These are phyloP conservation scores for Amaranthus tricolor DNA, from an alignment of 179 eudicot species.

Conservation along the genomic window DNA sequence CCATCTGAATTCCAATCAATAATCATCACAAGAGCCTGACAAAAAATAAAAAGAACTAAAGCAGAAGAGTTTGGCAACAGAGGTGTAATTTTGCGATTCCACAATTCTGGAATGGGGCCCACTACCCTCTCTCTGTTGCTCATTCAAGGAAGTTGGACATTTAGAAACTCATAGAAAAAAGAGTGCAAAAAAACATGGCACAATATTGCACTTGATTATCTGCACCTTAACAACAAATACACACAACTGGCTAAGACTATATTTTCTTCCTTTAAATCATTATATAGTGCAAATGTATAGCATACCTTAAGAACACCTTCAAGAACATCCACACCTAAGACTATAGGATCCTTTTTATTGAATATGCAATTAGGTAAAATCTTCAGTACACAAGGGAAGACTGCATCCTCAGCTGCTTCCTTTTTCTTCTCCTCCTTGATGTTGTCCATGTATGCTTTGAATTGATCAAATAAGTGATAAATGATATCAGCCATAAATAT, in stretches of 20 bases:
- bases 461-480: constrained; percentile 88
- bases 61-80: neutral
- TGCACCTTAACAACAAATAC: neutral
- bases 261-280: neutral
- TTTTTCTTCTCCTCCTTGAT: constrained; percentile 92
- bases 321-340: constrained; percentile 85
- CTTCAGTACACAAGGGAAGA: constrained; percentile 89
- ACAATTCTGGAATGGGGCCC: too few relatives aligned
- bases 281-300: neutral
- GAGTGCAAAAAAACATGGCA: neutral
- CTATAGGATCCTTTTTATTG: constrained; percentile 93
- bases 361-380: constrained; percentile 80
- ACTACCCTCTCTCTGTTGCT: too few relatives aligned
- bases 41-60: neutral
- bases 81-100: too few relatives aligned
- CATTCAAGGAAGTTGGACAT: too few relatives aligned
- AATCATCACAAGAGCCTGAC: constrained; percentile 11
- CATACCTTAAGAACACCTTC: constrained; percentile 88
- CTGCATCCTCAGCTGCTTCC: constrained; percentile 91
- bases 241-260: neutral
- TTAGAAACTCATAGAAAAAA: too few relatives aligned
- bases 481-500: constrained; percentile 87
- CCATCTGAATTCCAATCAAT: constrained; percentile 47
- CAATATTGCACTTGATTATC: neutral
- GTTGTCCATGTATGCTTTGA: constrained; percentile 88